phyloP scores from a whole-genome alignment of 2,329 filamentous ascomycete species.

The Calonectria multiphialidica region DNA sequence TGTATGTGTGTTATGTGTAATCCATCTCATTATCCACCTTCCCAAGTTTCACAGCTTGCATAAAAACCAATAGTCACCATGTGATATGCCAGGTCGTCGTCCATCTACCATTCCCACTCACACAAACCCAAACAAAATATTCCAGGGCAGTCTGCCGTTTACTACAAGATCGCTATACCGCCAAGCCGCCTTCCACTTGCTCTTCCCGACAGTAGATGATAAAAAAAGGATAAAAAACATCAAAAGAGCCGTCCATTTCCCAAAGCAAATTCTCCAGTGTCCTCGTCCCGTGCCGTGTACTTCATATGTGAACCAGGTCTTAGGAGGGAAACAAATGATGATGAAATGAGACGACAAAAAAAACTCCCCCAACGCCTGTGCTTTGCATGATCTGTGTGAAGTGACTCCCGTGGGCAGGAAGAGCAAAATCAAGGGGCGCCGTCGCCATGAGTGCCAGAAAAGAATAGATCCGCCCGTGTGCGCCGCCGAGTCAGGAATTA shows the following conservation, averaged over 20 bases:
- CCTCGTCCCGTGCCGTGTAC: background rate
- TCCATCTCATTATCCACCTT: slow-evolving; percentile 23
- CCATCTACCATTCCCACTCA: slow-evolving; percentile 3
- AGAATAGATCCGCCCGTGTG: slow-evolving; percentile 20
- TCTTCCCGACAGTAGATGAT: background rate
- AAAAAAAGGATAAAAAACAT: background rate
- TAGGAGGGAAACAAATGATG: background rate
- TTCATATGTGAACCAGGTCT: background rate
- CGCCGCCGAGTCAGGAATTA: slow-evolving; percentile 12
- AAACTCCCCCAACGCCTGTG: slow-evolving; percentile 27
- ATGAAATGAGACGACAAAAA: slow-evolving; percentile 5
- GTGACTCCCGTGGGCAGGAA: background rate
- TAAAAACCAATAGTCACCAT: background rate
- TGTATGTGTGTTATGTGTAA: slow-evolving; percentile 21
- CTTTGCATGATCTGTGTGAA: slow-evolving; percentile 17
- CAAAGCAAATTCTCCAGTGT: slow-evolving; percentile 12
- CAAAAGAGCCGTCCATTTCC: background rate
- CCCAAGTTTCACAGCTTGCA: background rate
- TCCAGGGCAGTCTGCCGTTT: slow-evolving; percentile 7
- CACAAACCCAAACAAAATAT: slow-evolving; percentile 13
- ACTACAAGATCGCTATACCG: slow-evolving; percentile 20
- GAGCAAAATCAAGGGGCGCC: slow-evolving; percentile 8
- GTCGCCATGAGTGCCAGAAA: slow-evolving; percentile 21
- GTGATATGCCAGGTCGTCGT: slow-evolving; percentile 10
- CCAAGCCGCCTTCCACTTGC: background rate